Evolutionary conservation across 2,329 filamentous ascomycete species (phyloP), one percentile per base, ranked within the genome.

Genomic region (Parasarocladium wereldwijsianum): DNA sequence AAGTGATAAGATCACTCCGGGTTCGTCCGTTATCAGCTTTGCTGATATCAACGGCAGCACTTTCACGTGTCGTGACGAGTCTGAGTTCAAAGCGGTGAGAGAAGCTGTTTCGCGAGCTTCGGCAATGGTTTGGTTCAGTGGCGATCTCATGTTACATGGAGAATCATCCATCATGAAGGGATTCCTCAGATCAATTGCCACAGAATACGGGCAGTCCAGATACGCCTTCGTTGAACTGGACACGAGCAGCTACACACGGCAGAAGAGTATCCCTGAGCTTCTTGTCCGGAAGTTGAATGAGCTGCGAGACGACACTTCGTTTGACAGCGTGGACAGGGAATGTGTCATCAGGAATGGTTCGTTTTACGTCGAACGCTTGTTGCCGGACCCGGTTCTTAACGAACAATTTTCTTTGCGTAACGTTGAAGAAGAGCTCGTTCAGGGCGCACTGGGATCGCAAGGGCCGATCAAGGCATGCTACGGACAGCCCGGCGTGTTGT

Each of bases 91-190:
- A 6, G 29, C 29, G 6, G 29, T 26, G 14, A 17, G 17, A 16
- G 16, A 26, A 5, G 29, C 17, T 17, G 25, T 32, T 11, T 19
- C 23, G 16, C 29, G 15, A 11, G 29, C 29, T 14, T 11, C 17
- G 17, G 13, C 14, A 3, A 18, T 32, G 14, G 29, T 32, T 4
- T 32, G 29, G 29, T 10, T 24, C 12, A 24, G 3, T 12, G 22
- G 21, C 22, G 29, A 32, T 15, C 21, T 25, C 14, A 21, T 32
- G 23, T 14, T 32, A 18, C 29, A 21, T 5, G 29, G 22, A 8
- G 23, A 32, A 14, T 32, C 29, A n/a, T 32, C 29, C 22, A 19
- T 32, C 21, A 26, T 32, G 17, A 32, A 32, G 22, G 29, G 29
- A 11, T 32, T 32, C 22, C 29, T 32, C 29, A 11, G 29, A 2